Evolutionary conservation across 2,329 filamentous ascomycete genomes (phyloP), one percentile per base, ranked within the genome.

Genomic region (Colletotrichum siamense): DNA sequence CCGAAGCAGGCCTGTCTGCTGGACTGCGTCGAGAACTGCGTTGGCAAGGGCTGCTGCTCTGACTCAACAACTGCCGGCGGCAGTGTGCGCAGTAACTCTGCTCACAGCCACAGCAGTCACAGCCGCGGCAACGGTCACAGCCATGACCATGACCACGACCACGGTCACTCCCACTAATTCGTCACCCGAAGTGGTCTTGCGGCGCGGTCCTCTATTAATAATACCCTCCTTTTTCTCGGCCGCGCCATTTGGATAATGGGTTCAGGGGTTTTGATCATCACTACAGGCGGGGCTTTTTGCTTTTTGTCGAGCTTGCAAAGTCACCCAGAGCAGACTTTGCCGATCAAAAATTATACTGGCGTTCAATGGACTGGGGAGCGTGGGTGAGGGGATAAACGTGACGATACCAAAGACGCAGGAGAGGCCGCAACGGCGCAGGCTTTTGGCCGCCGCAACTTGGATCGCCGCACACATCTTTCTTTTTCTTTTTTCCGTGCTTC

Each of bases 11-110:
- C 83, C 3, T 91, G 90, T 77, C 84, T 92, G 44, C 84, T 92
- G 5, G 89, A 90, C 77, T 90, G 88, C 70, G 86, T 89, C 12
- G 88, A 89, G 64, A 82, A 89, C 73, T 90, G 88, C 75, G 83
- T 84, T 5, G 87, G 82, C 18, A 83, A 85, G 79, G 87, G 87
- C 16, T 90, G 88, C 83, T 90, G 88, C 79, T 79, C 83, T 3
- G 75, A 69, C 24, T 52, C 84, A 81, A 18, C 81, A 81, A 18
- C 82, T 76, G 61, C 84, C 81, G 36, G 83, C 82, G 34, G 83
- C 79, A 77, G 83, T 65, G 79, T 81, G 62, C 82, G 79, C 70
- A 82, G 82, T 73, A 83, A 84, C 34, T 82, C 82, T 12, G 78
- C 79, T 24, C 79, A 80, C 59, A 79, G 78, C 52, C 77, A 77